Evolutionary conservation across 164 flowering plant genomes (phyloP).

Genomic region (Tetrastigma voinierianum): DNA sequence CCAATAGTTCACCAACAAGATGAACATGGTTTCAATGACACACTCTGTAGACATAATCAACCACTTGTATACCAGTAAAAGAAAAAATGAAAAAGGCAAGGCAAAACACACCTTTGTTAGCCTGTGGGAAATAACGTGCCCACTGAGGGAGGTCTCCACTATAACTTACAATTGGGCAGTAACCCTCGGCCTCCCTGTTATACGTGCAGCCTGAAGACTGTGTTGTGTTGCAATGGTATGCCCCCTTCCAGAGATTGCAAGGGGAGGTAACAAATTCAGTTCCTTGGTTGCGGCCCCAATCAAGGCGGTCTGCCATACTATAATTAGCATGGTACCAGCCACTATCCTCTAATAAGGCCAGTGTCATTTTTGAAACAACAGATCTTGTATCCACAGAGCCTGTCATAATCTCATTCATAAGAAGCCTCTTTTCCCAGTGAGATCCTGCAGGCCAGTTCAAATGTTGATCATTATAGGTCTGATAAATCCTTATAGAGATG

Average conservation of each 20-base stretch:
- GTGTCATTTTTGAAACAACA: slow-evolving; percentile 95
- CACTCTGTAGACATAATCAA: background rate
- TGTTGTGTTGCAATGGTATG: slow-evolving; percentile 97
- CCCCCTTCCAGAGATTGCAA: slow-evolving; percentile 98
- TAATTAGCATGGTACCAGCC: slow-evolving; percentile 99
- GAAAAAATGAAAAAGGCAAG: background rate
- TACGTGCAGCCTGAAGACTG: slow-evolving; percentile 96
- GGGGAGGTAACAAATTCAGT: slow-evolving; percentile 87
- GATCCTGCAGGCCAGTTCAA: slow-evolving; percentile 59
- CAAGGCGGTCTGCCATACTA: slow-evolving; percentile 92
- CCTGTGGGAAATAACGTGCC: slow-evolving; percentile 96
- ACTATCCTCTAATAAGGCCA: slow-evolving; percentile 96
- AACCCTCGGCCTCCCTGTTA: slow-evolving; percentile 98
- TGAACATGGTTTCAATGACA: background rate
- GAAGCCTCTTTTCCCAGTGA: slow-evolving; percentile 98
- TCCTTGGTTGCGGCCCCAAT: slow-evolving; percentile 98
- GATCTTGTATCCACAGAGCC: slow-evolving; percentile 99
- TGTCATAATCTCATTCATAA: slow-evolving; percentile 99
- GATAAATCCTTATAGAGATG: background rate
- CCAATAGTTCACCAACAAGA: too few relatives aligned
- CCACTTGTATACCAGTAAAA: background rate
- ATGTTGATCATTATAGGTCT: background rate
- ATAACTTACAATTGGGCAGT: slow-evolving; percentile 94
- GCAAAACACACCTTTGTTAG: slow-evolving; percentile 72
- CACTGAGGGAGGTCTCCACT: slow-evolving; percentile 90